phyloP scores from a whole-genome alignment of 2,329 filamentous ascomycete genomes.

The Helminthosporium solani region DNA sequence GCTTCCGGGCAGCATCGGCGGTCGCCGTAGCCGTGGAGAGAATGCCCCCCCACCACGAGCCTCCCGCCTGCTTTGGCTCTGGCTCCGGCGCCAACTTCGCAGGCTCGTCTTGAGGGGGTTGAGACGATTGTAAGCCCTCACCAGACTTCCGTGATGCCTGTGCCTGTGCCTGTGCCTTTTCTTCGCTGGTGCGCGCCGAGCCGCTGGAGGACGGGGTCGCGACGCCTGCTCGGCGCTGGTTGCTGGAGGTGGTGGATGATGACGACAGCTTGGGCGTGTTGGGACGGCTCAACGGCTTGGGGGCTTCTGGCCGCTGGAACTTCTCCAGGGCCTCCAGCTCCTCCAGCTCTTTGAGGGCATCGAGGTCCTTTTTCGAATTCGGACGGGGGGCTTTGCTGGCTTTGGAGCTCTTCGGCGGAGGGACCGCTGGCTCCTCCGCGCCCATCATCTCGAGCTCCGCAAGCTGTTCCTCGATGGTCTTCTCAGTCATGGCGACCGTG shows the following conservation, averaged over 20 bases:
- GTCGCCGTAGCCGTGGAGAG: conserved; percentile 79
- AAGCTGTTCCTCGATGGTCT: conserved; percentile 51
- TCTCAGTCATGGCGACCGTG: conserved; percentile 34
- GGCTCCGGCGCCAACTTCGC: conserved; percentile 47
- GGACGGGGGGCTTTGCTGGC: conserved; percentile 46
- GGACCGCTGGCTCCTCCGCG: conserved; percentile 34
- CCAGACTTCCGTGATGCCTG: conserved; percentile 65
- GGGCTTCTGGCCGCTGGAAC: conserved; percentile 57
- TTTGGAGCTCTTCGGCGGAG: conserved; percentile 45
- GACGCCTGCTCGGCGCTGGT: conserved; percentile 33
- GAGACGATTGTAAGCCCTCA: conserved; percentile 72
- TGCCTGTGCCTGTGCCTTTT: conserved; percentile 55
- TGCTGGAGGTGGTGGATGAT: conserved; percentile 46
- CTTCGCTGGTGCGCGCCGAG: conserved; percentile 56
- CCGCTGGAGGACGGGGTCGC: conserved; percentile 43
- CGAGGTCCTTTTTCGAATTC: conserved; percentile 54
- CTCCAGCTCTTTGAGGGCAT: conserved; percentile 86
- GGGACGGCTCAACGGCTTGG: conserved; percentile 64
- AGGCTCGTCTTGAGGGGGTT: conserved; percentile 57
- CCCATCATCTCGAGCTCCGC: conserved; percentile 44
- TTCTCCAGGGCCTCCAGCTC: conserved; percentile 58
- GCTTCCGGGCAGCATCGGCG: conserved; percentile 81
- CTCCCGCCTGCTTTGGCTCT: conserved; percentile 51
- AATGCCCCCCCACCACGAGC: conserved; percentile 65
- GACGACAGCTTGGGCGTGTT: conserved; percentile 72